A percentile compares a stretch with the other conserved stretches of the same genome.
Conservation (phyloP, 805 yeast genomes). For the Monosporozyma servazzii region DNA sequence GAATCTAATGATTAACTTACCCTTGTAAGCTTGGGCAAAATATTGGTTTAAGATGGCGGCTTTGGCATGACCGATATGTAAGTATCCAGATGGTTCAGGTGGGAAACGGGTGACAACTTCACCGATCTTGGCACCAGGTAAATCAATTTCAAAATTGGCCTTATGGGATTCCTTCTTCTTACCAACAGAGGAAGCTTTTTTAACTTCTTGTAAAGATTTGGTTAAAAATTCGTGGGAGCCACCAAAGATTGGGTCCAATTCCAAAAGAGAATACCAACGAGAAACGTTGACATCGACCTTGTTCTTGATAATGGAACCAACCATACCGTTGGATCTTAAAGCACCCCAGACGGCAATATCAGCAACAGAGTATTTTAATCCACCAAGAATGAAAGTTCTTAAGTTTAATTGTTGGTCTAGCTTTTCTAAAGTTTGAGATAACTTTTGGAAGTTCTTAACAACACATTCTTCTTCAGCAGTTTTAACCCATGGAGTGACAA, state of each 20-base stretch:
- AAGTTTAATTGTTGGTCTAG: slow-evolving; percentile 78
- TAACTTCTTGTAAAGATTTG: slow-evolving; percentile 62
- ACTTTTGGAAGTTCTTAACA: slow-evolving; percentile 80
- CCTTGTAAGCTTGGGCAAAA: slow-evolving; percentile 92
- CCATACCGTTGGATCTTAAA: slow-evolving; percentile 83
- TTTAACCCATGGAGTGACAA: slow-evolving; percentile 53
- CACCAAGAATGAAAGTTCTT: slow-evolving; percentile 68
- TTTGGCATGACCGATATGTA: slow-evolving; percentile 98
- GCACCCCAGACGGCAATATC: slow-evolving; percentile 93
- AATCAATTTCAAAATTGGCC: slow-evolving; percentile 90
- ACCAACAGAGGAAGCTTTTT: slow-evolving; percentile 58
- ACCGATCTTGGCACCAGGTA: slow-evolving; percentile 86
- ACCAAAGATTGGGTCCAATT: slow-evolving; percentile 58
- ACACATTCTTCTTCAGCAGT: slow-evolving; percentile 60
- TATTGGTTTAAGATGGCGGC: slow-evolving; percentile 95
- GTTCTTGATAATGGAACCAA: slow-evolving; percentile 82
- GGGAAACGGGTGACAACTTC: slow-evolving; percentile 98
- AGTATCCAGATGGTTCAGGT: slow-evolving; percentile 96
- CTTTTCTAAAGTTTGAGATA: slow-evolving; percentile 66
- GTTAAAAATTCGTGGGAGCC: slow-evolving; percentile 57
- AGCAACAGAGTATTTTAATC: slow-evolving; percentile 53
- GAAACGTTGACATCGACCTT: slow-evolving; percentile 77
- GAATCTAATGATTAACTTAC: slow-evolving; percentile 91
- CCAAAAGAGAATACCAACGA: slow-evolving; percentile 84
- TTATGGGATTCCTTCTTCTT: slow-evolving; percentile 78